Percentiles rank a stretch among this genome's conserved stretches.
Evolutionary conservation across 2,329 filamentous ascomycete species (phyloP).

Genomic region (Nakataea oryzae): DNA sequence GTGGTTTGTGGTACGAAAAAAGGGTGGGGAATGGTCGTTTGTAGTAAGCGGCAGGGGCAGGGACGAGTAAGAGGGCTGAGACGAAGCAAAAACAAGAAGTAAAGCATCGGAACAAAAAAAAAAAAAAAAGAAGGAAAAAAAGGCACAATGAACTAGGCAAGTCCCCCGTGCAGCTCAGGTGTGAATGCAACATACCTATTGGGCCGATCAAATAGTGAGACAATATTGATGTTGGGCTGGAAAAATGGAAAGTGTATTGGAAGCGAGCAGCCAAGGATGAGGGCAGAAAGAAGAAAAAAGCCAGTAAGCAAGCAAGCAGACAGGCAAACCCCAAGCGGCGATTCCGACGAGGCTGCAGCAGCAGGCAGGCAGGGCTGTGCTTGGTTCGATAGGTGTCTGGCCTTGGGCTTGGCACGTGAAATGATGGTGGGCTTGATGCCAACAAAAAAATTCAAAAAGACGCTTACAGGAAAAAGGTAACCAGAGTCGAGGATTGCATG

Average conservation of each 20-base stretch:
- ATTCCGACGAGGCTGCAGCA: background rate
- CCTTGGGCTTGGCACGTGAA: background rate
- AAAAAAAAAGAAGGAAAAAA: slow-evolving; percentile 5
- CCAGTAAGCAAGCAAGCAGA: too few relatives aligned
- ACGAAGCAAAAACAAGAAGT: slow-evolving; percentile 4
- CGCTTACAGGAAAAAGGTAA: background rate
- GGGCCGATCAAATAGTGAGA: too few relatives aligned
- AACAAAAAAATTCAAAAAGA: background rate
- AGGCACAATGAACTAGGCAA: too few relatives aligned
- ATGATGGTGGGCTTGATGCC: background rate
- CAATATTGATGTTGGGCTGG: background rate
- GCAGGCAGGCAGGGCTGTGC: background rate
- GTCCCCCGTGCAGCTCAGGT: background rate
- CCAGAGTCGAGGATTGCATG: background rate
- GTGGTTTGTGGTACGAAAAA: background rate
- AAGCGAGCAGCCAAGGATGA: too few relatives aligned
- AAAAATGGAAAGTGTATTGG: slow-evolving; percentile 1
- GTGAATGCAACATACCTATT: background rate
- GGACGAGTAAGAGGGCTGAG: slow-evolving; percentile 1
- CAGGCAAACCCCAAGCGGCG: slow-evolving; percentile 1
- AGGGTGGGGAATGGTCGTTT: background rate
- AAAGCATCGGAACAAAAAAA: slow-evolving; percentile 8
- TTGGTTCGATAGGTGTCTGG: background rate
- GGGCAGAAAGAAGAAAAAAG: slow-evolving; percentile 12
- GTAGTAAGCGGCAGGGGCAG: background rate